Conservation (phyloP, 2,329 filamentous ascomycete species). For the Curvularia verruculosa region DNA sequence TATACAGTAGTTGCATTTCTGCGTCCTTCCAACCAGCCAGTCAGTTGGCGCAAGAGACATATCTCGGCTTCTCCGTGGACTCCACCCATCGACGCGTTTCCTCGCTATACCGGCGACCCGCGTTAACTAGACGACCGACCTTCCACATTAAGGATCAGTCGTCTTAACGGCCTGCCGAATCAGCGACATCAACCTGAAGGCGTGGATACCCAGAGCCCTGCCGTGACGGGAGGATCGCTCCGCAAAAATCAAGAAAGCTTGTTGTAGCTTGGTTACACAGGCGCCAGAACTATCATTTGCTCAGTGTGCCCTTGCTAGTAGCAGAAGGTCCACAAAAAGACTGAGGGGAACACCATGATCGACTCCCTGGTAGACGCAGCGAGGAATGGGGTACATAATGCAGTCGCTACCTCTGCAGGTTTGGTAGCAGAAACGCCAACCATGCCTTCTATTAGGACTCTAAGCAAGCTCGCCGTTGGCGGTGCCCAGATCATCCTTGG, state of each 20-base stretch:
- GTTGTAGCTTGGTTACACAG: constrained; percentile 18
- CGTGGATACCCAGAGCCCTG: constrained; percentile 28
- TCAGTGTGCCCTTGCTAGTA: constrained; percentile 8
- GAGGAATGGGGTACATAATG: constrained; percentile 37
- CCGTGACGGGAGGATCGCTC: constrained; percentile 34
- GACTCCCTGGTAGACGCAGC: constrained; percentile 28
- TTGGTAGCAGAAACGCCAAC: constrained; percentile 29
- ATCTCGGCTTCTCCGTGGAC: constrained; percentile 6
- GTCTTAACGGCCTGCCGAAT: constrained; percentile 24
- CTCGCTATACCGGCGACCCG: constrained; percentile 5
- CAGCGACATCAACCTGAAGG: constrained; percentile 23
- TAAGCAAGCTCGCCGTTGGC: constrained; percentile 47
- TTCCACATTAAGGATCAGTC: constrained; percentile 27
- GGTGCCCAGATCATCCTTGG: constrained; percentile 44
- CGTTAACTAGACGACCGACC: constrained; percentile 21
- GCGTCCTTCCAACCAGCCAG: constrained; percentile 14
- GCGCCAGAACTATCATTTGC: constrained; percentile 1
- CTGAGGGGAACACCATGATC: constrained; percentile 23
- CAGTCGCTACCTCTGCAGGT: constrained; percentile 18
- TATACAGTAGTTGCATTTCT: constrained; percentile 1
- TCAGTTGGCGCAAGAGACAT: constrained; percentile 14
- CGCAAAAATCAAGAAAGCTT: constrained; percentile 33
- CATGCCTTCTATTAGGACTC: constrained; percentile 45
- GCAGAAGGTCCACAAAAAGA: constrained; percentile 5
- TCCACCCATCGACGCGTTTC: neutral